Evolutionary conservation across 805 yeast genomes (phyloP).

Genomic region (Yarrowia hollandica): DNA sequence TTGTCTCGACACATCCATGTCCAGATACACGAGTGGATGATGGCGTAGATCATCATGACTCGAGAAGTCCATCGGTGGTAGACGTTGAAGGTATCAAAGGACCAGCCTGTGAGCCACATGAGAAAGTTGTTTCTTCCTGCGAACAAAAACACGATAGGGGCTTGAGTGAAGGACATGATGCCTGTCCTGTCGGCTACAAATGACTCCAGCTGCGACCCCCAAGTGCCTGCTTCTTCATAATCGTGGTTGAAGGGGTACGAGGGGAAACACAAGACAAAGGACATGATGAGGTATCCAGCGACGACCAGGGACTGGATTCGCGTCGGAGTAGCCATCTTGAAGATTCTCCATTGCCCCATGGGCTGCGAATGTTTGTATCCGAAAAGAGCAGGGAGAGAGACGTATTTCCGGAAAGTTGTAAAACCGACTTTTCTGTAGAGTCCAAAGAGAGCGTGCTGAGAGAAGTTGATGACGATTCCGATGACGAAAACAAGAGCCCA

Average conservation of each 20-base stretch:
- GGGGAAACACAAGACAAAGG: conserved; percentile 36
- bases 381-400: conserved; percentile 42
- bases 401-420: conserved; percentile 34
- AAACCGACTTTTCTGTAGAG: conserved; percentile 31
- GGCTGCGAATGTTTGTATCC: conserved; percentile 40
- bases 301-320: conserved; percentile 47
- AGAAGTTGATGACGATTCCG: conserved; percentile 34
- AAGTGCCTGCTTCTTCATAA: conserved; percentile 35
- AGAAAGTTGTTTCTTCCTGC: conserved; percentile 74
- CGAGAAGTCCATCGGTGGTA: conserved; percentile 51
- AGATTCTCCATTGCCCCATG: conserved; percentile 30
- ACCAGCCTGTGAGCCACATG: conserved; percentile 59
- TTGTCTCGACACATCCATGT: not conserved
- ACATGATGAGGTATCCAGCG: conserved; percentile 40
- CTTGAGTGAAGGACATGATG: conserved; percentile 35
- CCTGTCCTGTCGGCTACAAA: conserved; percentile 36
- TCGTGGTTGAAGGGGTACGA: conserved; percentile 33
- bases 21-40: conserved; percentile 35
- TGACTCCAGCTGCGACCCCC: conserved; percentile 31
- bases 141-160: conserved; percentile 42
- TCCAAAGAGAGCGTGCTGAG: conserved; percentile 1
- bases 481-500: conserved; percentile 39
- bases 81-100: conserved; percentile 58
- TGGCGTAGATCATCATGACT: conserved; percentile 33
- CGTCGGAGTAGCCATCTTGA: conserved; percentile 43